These are phyloP conservation scores for Chalciporus chontae DNA, from an alignment of 768 basidiomycete genomes.

Conservation along the genomic window DNA sequence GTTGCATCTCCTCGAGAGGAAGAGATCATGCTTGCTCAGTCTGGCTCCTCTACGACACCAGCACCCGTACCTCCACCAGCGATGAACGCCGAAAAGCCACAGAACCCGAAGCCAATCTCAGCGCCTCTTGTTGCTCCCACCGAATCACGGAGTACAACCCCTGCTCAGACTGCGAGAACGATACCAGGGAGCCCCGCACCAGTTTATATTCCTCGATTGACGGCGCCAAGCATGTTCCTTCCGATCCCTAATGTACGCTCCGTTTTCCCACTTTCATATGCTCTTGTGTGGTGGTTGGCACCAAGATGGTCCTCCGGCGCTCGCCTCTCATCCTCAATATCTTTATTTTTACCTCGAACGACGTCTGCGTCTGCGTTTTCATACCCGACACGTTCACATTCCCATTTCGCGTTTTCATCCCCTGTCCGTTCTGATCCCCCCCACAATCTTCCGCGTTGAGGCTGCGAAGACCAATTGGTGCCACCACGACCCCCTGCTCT, in stretches of 20 bases:
- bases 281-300: constrained; percentile 59
- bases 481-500: constrained; percentile 3
- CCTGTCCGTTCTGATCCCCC: not conserved
- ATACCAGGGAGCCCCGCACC: constrained; percentile 14
- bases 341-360: constrained; percentile 25
- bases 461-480: constrained; percentile 3
- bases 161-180: constrained; percentile 30
- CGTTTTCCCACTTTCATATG: constrained; percentile 40
- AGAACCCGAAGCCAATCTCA: constrained; percentile 41
- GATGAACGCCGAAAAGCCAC: constrained; percentile 49
- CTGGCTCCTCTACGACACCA: constrained; percentile 21
- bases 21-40: constrained; percentile 41
- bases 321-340: constrained; percentile 38
- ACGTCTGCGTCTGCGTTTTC: not conserved
- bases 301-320: constrained; percentile 32
- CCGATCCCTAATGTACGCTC: constrained; percentile 87
- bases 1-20: constrained; percentile 25
- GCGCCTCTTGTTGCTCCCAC: constrained; percentile 8
- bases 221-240: constrained; percentile 75
- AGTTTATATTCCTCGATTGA: constrained; percentile 64
- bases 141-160: constrained; percentile 44
- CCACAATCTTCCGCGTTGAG: constrained; percentile 5
- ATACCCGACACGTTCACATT: not conserved
- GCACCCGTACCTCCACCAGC: constrained; percentile 23
- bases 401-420: not conserved